Evolutionary conservation across 2,329 filamentous ascomycete genomes (phyloP).

Genomic region (Aspergillus candidus): DNA sequence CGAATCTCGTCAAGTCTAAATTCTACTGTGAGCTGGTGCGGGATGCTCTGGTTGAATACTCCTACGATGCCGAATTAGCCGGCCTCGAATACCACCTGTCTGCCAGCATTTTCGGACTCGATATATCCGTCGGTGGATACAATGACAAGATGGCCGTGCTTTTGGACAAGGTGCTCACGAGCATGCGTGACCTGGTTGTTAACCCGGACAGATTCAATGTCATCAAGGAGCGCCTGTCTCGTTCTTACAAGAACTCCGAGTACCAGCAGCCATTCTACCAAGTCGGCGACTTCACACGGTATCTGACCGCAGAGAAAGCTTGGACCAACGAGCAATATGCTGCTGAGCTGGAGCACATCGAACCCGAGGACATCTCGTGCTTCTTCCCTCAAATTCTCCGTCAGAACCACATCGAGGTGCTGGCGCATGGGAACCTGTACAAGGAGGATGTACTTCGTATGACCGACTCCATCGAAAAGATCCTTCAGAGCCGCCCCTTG

Average conservation of each 20-base stretch:
- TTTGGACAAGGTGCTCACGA: slow-evolving; percentile 78
- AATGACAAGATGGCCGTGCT: slow-evolving; percentile 93
- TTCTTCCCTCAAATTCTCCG: slow-evolving; percentile 76
- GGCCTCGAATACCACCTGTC: slow-evolving; percentile 78
- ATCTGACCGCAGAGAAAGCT: slow-evolving; percentile 69
- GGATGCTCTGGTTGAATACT: slow-evolving; percentile 85
- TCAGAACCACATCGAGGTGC: slow-evolving; percentile 80
- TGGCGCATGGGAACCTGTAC: slow-evolving; percentile 88
- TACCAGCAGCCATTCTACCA: slow-evolving; percentile 86
- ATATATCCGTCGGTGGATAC: slow-evolving; percentile 78
- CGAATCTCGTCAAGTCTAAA: slow-evolving; percentile 68
- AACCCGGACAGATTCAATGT: slow-evolving; percentile 85
- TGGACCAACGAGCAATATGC: slow-evolving; percentile 76
- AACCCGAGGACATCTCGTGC: slow-evolving; percentile 63
- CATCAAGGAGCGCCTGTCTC: slow-evolving; percentile 74
- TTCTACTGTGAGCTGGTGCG: slow-evolving; percentile 80
- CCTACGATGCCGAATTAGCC: slow-evolving; percentile 91
- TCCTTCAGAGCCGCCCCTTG: slow-evolving; percentile 65
- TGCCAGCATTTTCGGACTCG: slow-evolving; percentile 65
- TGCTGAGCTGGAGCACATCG: slow-evolving; percentile 68
- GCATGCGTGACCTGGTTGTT: slow-evolving; percentile 77
- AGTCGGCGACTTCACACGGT: slow-evolving; percentile 73
- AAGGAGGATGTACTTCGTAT: slow-evolving; percentile 86
- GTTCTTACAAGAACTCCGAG: slow-evolving; percentile 78
- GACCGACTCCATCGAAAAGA: slow-evolving; percentile 74